phyloP scores from a whole-genome alignment of 441 rosid genomes.

The Brassica balearica region DNA sequence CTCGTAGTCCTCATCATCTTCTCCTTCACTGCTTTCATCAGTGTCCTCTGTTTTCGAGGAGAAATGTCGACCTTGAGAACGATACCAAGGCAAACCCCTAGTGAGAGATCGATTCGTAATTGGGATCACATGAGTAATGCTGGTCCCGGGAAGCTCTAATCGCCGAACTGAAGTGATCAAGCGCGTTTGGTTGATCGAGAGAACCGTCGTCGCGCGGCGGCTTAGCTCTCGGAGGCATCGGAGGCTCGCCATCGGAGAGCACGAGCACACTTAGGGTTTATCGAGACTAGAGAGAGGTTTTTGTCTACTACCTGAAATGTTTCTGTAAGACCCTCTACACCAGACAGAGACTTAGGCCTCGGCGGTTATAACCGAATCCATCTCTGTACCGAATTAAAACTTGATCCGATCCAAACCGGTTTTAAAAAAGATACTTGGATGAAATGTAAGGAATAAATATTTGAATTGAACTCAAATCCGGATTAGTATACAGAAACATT shows the following conservation, averaged over 20 bases:
- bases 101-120: slow-evolving; percentile 27
- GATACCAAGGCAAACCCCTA: slow-evolving; percentile 28
- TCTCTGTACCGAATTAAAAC: background rate
- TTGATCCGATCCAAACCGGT: background rate
- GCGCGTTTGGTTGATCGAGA: slow-evolving; percentile 35
- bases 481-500: background rate
- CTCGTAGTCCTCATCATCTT: slow-evolving; percentile 41
- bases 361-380: background rate
- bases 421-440: background rate
- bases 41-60: slow-evolving; percentile 48
- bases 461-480: background rate
- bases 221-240: slow-evolving; percentile 64
- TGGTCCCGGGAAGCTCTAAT: background rate
- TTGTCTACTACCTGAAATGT: background rate
- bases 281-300: slow-evolving; percentile 13
- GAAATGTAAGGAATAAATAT: background rate
- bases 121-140: slow-evolving; percentile 25
- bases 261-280: slow-evolving; percentile 37
- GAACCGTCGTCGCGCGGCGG: slow-evolving; percentile 53
- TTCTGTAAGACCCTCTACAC: background rate
- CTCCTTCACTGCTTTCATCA: slow-evolving; percentile 50
- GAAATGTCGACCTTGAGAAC: slow-evolving; percentile 49
- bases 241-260: slow-evolving; percentile 68
- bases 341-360: slow-evolving; percentile 21
- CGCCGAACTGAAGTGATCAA: slow-evolving; percentile 25